These are phyloP conservation scores for Tagetes erecta DNA, from an alignment of 129 eudicot genomes.

Conservation along the genomic window DNA sequence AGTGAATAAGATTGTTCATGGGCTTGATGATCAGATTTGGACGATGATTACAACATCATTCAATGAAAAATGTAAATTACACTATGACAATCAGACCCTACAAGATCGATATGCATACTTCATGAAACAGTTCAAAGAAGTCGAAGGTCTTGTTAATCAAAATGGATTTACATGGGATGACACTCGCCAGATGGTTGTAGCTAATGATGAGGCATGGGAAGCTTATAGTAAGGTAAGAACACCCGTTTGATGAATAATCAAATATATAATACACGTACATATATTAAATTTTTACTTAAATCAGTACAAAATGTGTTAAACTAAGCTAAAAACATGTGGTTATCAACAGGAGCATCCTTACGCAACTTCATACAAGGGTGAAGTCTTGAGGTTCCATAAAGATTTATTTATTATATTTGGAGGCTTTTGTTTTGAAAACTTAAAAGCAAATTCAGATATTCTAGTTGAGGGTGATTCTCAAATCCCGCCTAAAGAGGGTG, in stretches of 20 bases:
- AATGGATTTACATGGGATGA: slow-evolving; percentile 51
- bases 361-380: slow-evolving; percentile 40
- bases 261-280: neutral
- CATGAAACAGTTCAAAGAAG: slow-evolving; percentile 45
- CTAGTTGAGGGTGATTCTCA: slow-evolving; percentile 13
- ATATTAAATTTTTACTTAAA: neutral
- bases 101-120: slow-evolving; percentile 36
- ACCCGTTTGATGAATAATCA: neutral
- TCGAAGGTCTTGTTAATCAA: slow-evolving; percentile 37
- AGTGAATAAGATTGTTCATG: slow-evolving; percentile 30
- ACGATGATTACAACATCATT: slow-evolving; percentile 31
- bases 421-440: slow-evolving; percentile 24
- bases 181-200: slow-evolving; percentile 38
- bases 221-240: slow-evolving; percentile 44
- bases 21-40: slow-evolving; percentile 43
- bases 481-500: slow-evolving; percentile 23
- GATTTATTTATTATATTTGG: slow-evolving; percentile 33
- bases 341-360: slow-evolving; percentile 42
- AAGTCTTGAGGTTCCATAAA: slow-evolving; percentile 35
- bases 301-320: neutral
- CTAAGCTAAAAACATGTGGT: neutral
- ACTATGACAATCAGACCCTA: slow-evolving; percentile 29
- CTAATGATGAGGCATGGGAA: slow-evolving; percentile 48
- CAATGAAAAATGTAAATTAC: slow-evolving; percentile 38
- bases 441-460: slow-evolving; percentile 12